Base-by-base conservation (phyloP, 768 basidiomycete species). In the Tephrocybe sp. region DNA sequence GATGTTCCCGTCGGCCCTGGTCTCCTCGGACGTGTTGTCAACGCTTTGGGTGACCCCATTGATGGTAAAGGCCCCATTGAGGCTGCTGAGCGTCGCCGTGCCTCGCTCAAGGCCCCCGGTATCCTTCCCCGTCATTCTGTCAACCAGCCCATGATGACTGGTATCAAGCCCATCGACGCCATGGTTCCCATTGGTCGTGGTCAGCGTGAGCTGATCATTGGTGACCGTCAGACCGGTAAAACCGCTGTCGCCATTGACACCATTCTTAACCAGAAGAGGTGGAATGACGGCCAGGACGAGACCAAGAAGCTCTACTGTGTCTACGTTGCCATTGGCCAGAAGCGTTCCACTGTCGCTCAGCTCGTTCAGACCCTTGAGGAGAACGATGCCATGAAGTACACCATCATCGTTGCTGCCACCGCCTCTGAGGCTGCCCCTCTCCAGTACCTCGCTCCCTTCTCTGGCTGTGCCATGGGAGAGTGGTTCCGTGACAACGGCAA, bases 401-500 rank as follows among this genome's bases (percentile, higher is more conserved):
- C 94, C 51, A 96, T 99, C 78, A 93, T 99, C 62, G 97, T 99
- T 64, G 97, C 97, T 62, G 97, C 97, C 61, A 99, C 97, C 53
- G 97, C 97, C 51, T 98, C 95, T 22, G 97, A 99, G 78, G 97
- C 97, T 64, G 97, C 97, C 61, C 97, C 97, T 61, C 82, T 99
- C 51, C 97, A 99, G 71, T 99, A 98, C 77, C 90, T 99, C 63
- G 97, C 97, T 65, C 97, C 97, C 61, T 99, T 99, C 92, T 96
- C 97, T 61, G 97, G 97, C 58, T 96, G 93, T 74, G 97, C 97
- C 65, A 99, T 99, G 94, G 97, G 97, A 71, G 97, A 99, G 78
- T 99, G 96, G 96, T 99, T 99, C 97, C 91, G 93, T 76, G 97
- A 99, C 77, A 99, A 99, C 72, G 96, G 94, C 78, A 98, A 96